These are phyloP conservation scores for Epichloe amarillans DNA, from an alignment of 2,329 filamentous ascomycete genomes.

Conservation along the genomic window DNA sequence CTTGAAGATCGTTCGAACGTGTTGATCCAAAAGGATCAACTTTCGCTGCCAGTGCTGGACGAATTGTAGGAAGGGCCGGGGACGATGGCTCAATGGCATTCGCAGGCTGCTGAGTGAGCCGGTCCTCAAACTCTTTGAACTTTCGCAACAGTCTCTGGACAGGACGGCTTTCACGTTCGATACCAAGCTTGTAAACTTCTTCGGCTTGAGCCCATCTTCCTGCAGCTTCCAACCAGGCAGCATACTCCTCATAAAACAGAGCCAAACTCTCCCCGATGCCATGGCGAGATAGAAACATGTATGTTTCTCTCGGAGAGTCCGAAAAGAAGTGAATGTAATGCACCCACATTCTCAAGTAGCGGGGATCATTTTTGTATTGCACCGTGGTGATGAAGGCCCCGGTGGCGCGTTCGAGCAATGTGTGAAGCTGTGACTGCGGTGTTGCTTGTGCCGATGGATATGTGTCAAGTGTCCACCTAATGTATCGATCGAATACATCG, in stretches of 20 bases:
- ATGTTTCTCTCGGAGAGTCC: slow-evolving; percentile 85
- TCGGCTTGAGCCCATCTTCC: slow-evolving; percentile 82
- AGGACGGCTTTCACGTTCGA: slow-evolving; percentile 78
- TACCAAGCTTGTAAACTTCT: slow-evolving; percentile 81
- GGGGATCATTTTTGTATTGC: slow-evolving; percentile 89
- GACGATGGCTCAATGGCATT: slow-evolving; percentile 59
- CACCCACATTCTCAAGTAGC: slow-evolving; percentile 88
- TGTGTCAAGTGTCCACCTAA: slow-evolving; percentile 90
- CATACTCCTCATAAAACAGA: slow-evolving; percentile 94
- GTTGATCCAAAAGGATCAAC: slow-evolving; percentile 62
- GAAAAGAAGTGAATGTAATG: slow-evolving; percentile 89
- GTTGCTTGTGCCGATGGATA: slow-evolving; percentile 92
- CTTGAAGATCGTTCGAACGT: slow-evolving; percentile 51
- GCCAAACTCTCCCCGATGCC: slow-evolving; percentile 76
- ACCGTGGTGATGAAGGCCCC: slow-evolving; percentile 73
- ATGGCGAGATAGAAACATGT: slow-evolving; percentile 81
- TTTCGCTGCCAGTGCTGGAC: slow-evolving; percentile 76
- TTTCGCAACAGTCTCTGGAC: slow-evolving; percentile 72
- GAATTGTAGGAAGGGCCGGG: slow-evolving; percentile 70
- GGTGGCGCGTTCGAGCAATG: slow-evolving; percentile 82
- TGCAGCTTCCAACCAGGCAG: slow-evolving; percentile 76
- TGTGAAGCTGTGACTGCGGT: slow-evolving; percentile 76
- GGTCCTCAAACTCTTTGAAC: slow-evolving; percentile 79
- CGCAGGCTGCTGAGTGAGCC: slow-evolving; percentile 53
- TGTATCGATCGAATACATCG: slow-evolving; percentile 90